Evolutionary conservation across 352 stramenopile species (phyloP).

Genomic region (Pythium diclinum): DNA sequence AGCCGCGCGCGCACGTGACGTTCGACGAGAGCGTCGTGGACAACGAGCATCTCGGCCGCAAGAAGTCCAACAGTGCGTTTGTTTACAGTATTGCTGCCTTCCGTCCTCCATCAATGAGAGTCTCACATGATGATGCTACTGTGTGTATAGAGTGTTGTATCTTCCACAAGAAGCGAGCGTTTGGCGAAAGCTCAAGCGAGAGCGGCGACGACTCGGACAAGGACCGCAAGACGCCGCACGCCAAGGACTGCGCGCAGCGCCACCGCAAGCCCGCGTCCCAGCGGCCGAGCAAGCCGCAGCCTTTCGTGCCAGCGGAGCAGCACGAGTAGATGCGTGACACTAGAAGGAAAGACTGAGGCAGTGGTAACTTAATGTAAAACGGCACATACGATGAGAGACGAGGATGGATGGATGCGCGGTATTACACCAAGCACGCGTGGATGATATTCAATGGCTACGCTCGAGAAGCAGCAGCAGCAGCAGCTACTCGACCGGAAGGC

Average conservation of each 20-base stretch:
- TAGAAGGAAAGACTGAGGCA: neutral
- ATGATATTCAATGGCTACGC: neutral
- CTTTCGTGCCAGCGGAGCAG: constrained; percentile 13
- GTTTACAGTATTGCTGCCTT: no score
- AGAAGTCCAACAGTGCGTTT: constrained; percentile 85
- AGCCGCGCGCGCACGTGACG: constrained; percentile 76
- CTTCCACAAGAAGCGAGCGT: constrained; percentile 91
- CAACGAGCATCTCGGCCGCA: constrained; percentile 91
- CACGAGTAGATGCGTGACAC: neutral
- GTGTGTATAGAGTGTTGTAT: constrained; percentile 84
- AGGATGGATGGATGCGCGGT: neutral
- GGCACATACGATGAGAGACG: neutral
- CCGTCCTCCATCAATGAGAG: no score
- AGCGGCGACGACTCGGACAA: constrained; percentile 79
- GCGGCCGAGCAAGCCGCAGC: constrained; percentile 20
- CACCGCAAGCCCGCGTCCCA: constrained; percentile 31
- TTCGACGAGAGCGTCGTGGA: constrained; percentile 90
- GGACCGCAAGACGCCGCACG: constrained; percentile 26
- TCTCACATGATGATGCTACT: neutral
- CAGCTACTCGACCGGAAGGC: neutral
- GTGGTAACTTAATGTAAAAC: neutral
- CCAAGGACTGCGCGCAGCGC: constrained; percentile 21
- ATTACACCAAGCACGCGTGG: neutral
- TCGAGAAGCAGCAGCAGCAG: neutral
- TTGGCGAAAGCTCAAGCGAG: constrained; percentile 90